Base-by-base conservation (phyloP, 1,139 yeast species). In the Candida sp. region DNA sequence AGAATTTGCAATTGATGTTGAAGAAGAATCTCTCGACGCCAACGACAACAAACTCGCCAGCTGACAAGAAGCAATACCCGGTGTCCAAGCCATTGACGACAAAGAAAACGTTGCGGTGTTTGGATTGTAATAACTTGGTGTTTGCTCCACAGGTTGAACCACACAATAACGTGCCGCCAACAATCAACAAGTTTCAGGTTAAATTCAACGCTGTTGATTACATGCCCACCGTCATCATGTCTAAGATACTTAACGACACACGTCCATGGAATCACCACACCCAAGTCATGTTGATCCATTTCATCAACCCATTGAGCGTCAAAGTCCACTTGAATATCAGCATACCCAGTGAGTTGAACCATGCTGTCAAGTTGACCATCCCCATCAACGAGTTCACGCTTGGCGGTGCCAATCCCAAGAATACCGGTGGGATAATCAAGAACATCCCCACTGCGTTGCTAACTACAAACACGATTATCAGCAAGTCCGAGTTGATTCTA, bases 151-250 rank as follows among this genome's bases (percentile, higher is more conserved):
- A 63, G 22, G 59, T 62, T 2, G 70, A 67, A 17, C 17, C 17
- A 2, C 17, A 17, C 12, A 42, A 38, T 11, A 46, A 44, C 47
- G n/a, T 37, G 8, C 46, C 59, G 4, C 72, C 75, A 3, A 64
- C 70, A 4, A 53, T 65, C 56, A 64, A 68, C 53, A 75, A 74
- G 50, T 67, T 65, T 50, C 49, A 58, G 11, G 59, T 61, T 25
- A 69, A 66, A 51, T 72, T 69, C 60, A 66, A 68, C 51, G 78
- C 79, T 3, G 56, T 66, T 9, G 80, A 75, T 38, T 66, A 61
- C 31, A 45, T 74, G 48, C 80, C 80, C 3, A 47, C 42, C 22
- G 27, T 46, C 7, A 27, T 42, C 3, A 48, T 49, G 22, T 47
- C 57, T 4, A 49, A 34, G 41, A 31, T 54, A 31, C 30, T 48